Evolutionary conservation across 2,329 filamentous ascomycete genomes (phyloP).

Genomic region (Chaetomiaceae sp.): DNA sequence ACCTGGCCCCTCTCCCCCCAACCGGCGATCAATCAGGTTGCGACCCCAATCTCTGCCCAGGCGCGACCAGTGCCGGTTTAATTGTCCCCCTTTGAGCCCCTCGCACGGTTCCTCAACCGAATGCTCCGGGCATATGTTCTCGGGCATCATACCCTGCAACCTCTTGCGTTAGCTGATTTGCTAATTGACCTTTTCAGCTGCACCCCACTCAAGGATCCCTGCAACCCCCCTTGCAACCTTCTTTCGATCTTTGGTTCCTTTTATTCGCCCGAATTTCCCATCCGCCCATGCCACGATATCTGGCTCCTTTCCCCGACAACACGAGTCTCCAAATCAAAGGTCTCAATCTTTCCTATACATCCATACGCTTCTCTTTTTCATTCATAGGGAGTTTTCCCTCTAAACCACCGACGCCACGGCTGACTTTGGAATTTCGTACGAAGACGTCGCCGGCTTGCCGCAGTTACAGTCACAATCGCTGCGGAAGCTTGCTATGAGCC

Average conservation of each 20-base stretch:
- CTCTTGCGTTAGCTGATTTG: conserved; percentile 9
- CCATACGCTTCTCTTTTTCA: not conserved
- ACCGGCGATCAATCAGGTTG: not conserved
- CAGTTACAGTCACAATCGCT: conserved; percentile 20
- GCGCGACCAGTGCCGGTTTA: not conserved
- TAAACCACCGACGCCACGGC: conserved; percentile 21
- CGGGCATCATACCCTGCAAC: not conserved
- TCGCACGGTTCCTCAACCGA: not conserved
- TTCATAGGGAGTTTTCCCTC: not conserved
- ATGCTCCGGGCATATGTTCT: not conserved
- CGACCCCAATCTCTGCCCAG: not conserved
- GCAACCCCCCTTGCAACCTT: conserved; percentile 7
- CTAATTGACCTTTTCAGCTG: conserved; percentile 9
- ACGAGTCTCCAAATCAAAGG: conserved; percentile 16
- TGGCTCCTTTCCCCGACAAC: conserved; percentile 13
- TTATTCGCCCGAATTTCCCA: conserved; percentile 11
- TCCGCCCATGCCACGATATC: conserved; percentile 23
- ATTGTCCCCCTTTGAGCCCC: not conserved
- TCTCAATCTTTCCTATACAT: conserved; percentile 5
- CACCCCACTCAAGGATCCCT: conserved; percentile 9
- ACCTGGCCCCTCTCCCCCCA: too few species aligned
- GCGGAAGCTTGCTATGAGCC: conserved; percentile 31
- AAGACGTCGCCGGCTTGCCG: conserved; percentile 21
- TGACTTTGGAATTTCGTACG: conserved; percentile 12
- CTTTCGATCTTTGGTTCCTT: conserved; percentile 4